Evolutionary conservation across 1,284 basidiomycete species (phyloP), one percentile per base, ranked within the genome.

Genomic region (Cryptococcus sp.): DNA sequence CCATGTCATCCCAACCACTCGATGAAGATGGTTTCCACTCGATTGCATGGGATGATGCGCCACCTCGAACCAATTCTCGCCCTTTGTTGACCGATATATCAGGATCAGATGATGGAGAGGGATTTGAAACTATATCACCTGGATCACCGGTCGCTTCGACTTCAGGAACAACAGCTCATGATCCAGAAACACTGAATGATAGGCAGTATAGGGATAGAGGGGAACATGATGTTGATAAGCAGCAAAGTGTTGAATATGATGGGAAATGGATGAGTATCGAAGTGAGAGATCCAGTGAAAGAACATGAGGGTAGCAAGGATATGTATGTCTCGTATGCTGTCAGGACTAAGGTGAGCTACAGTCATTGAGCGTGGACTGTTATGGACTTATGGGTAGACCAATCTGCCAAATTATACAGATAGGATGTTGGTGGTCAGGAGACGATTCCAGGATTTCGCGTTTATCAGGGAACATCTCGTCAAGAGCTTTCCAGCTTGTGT

Each of bases 401-500:
- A 74, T 53, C 53, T 74, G 11, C 62, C 64, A 7, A 67, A 54
- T 10, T 72, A 72, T 48, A 54, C 60, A 1, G 36, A 49, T 4
- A 42, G 46, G 85, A 63, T 80, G 87, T 19, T 81, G 82, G 23
- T 88, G 84, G 77, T 98, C 14, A 83, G 94, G 49, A 81, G 94
- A 55, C 83, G 94, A 23, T 99, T 96, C 77, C 90, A 94, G 67
- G 96, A 99, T 76, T 99, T 99, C 75, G 87, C 89, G 34, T 98
- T 98, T 72, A 78, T 99, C 34, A 80, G 88, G 56, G 86, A 96
- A 47, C 84, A 96, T 65, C 83, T 99, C 31, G 82, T 84, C 19
- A 86, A 86, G 76, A 87, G 93, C 74, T 99, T 98, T 68, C 92
- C 92, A 2, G 96, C 94, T 51, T 94, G 91, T 65, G 90, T 98